phyloP scores from a whole-genome alignment of 2,329 filamentous ascomycete species.

The Talaromyces sp. region DNA sequence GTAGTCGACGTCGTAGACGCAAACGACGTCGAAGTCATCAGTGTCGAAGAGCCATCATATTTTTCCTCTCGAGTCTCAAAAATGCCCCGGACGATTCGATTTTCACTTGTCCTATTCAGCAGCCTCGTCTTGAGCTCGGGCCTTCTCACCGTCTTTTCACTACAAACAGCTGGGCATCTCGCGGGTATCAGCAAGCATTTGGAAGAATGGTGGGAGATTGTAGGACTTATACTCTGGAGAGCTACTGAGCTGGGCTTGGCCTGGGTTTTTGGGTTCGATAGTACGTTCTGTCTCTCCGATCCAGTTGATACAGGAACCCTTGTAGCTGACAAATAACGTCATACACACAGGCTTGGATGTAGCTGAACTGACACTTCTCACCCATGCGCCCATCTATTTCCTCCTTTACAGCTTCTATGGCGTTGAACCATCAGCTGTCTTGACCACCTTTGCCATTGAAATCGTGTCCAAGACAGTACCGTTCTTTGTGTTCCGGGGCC shows the following conservation, averaged over 20 bases:
- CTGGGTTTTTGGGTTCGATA: slow-evolving; percentile 65
- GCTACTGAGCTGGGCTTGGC: slow-evolving; percentile 63
- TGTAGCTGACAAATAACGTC: background rate
- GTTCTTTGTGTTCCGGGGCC: slow-evolving; percentile 68
- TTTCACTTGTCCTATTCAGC: slow-evolving; percentile 47
- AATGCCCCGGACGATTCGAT: slow-evolving; percentile 37
- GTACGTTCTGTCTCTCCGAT: slow-evolving; percentile 9
- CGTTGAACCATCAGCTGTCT: slow-evolving; percentile 59
- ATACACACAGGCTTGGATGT: slow-evolving; percentile 58
- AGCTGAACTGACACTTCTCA: slow-evolving; percentile 63
- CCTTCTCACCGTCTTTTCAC: slow-evolving; percentile 61
- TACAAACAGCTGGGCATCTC: slow-evolving; percentile 63
- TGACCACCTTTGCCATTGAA: slow-evolving; percentile 64
- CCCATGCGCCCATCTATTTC: slow-evolving; percentile 71
- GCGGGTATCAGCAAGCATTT: slow-evolving; percentile 62
- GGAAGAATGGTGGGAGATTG: slow-evolving; percentile 61
- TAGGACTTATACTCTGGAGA: slow-evolving; percentile 55
- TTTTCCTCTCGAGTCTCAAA: background rate
- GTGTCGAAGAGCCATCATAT: background rate
- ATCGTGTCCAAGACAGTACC: slow-evolving; percentile 66
- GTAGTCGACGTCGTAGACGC: background rate
- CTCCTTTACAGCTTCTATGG: slow-evolving; percentile 76
- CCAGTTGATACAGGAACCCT: too few species aligned
- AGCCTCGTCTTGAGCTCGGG: slow-evolving; percentile 61
- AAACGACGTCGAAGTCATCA: background rate